Base-by-base conservation (phyloP, 768 basidiomycete genomes). In the Serendipita sp. region DNA sequence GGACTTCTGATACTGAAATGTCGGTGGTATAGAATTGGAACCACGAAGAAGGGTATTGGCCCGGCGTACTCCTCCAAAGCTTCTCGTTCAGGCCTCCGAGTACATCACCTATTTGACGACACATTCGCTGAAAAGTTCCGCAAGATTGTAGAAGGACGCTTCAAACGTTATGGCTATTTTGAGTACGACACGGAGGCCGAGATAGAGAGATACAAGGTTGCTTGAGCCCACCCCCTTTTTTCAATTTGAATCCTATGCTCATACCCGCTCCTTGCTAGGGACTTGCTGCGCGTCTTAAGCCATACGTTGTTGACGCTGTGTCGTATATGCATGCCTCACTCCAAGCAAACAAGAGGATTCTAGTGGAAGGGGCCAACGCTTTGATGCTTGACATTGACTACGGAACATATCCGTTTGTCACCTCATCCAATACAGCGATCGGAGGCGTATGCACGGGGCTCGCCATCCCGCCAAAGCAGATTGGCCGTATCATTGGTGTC, bases 141-240 rank as follows among this genome's bases (percentile, higher is more conserved):
- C 68, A 93, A 83, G 72, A 79, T 98, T 66, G 95, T 99, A 24
- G 96, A 99, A 74, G 92, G 94, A 1, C 81, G 96, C 13, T 96
- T 94, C 79, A 99, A 99, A 77, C 88, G 96, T 53, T 99, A 98
- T 71, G 96, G 96, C 0, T 78, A 90, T 72, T 99, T 99, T 70
- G 94, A 98, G 72, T 98, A 98, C 73, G 96, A 98, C 73, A 98
- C 96, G 8, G 95, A 98, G 72, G 92, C 84, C 34, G 96, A 99
- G 76, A 98, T 99, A 63, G 68, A 79, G 69, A 85, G 94, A 44
- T 98, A 98, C 81, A 86, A 92, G 83, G 91, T 86, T 66, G 44
- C 76, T 67, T 45, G 46, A 28, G 13, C 34, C 47, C 44, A 18
- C 34, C 34, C 38, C 5, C 24, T 32, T 5, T 63, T 34, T 41